A percentile compares a stretch with the other conserved stretches of the same genome.
These are phyloP conservation scores for Lodderomyces beijingensis DNA, from an alignment of 1,139 yeast species.

Conservation along the genomic window DNA sequence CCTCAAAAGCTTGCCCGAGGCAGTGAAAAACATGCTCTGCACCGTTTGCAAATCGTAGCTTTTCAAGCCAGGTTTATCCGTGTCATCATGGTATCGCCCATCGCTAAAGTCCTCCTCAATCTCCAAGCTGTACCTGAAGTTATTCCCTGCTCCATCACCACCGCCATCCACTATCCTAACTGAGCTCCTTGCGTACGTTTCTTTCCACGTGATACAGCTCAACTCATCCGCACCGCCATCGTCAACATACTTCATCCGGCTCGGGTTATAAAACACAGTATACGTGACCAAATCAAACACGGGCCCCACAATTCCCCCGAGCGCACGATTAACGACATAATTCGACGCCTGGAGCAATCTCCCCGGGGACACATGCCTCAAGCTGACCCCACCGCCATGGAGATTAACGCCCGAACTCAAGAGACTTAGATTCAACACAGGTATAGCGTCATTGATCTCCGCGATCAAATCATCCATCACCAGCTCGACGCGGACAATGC, in stretches of 20 bases:
- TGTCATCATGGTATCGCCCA: constrained; percentile 68
- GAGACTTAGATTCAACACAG: constrained; percentile 62
- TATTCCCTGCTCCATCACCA: constrained; percentile 1
- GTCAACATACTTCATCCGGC: constrained; percentile 36
- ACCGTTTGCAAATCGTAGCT: constrained; percentile 41
- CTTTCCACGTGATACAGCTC: constrained; percentile 65
- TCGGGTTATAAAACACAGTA: constrained; percentile 62
- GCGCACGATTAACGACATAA: constrained; percentile 23
- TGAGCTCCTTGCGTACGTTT: constrained; percentile 58
- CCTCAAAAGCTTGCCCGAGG: constrained; percentile 64
- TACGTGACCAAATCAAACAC: constrained; percentile 55
- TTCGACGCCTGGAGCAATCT: constrained; percentile 62
- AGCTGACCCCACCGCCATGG: constrained; percentile 41
- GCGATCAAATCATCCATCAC: constrained; percentile 45
- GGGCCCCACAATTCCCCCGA: constrained; percentile 48
- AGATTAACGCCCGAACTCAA: constrained; percentile 69
- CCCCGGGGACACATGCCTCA: constrained; percentile 60
- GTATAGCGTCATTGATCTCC: constrained; percentile 66
- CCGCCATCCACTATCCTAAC: constrained; percentile 35
- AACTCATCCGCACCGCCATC: constrained; percentile 20
- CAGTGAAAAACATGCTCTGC: constrained; percentile 61
- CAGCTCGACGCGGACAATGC: constrained; percentile 44
- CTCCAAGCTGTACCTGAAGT: constrained; percentile 35
- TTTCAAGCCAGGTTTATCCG: constrained; percentile 29
- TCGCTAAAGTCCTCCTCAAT: constrained; percentile 65